Evolutionary conservation across 2,329 filamentous ascomycete genomes (phyloP).

Genomic region (Bisporella sp.): DNA sequence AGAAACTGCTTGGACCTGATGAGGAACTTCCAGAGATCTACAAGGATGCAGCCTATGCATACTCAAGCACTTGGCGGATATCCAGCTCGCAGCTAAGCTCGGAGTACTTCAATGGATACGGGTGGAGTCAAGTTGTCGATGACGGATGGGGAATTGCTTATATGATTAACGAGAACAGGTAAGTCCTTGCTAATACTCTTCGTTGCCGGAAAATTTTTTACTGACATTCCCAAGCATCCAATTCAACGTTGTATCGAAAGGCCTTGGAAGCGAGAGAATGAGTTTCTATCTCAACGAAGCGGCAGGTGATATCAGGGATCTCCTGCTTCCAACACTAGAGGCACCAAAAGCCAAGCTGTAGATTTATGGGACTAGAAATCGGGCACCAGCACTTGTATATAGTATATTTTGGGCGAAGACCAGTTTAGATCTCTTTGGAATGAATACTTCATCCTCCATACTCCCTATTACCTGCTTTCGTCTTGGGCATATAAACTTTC

Average conservation of each 20-base stretch:
- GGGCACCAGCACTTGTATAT: background rate
- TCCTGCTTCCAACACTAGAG: slow-evolving; percentile 75
- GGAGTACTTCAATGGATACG: slow-evolving; percentile 98
- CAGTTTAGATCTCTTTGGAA: background rate
- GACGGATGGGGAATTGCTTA: slow-evolving; percentile 96
- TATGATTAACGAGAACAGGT: slow-evolving; percentile 99
- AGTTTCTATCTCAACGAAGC: slow-evolving; percentile 94
- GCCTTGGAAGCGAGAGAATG: slow-evolving; percentile 84
- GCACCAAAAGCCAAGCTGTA: slow-evolving; percentile 84
- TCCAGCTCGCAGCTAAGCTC: slow-evolving; percentile 85
- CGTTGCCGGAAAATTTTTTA: background rate
- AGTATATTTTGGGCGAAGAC: background rate
- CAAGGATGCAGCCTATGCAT: slow-evolving; percentile 77
- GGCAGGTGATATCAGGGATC: slow-evolving; percentile 78
- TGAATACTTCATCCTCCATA: too few species aligned
- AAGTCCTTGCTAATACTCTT: slow-evolving; percentile 19
- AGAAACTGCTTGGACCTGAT: slow-evolving; percentile 76
- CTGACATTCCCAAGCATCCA: slow-evolving; percentile 59
- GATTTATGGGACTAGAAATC: background rate
- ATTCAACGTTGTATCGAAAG: slow-evolving; percentile 97
- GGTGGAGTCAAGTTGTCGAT: slow-evolving; percentile 96
- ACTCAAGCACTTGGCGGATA: slow-evolving; percentile 84
- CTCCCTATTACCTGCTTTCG: too few species aligned
- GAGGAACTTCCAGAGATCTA: slow-evolving; percentile 79
- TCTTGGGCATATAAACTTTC: too few species aligned